A percentile compares a stretch with the other conserved stretches of the same genome.
Conservation (phyloP, 495 filamentous ascomycete genomes). For the Hyaloscypha bicolor region DNA sequence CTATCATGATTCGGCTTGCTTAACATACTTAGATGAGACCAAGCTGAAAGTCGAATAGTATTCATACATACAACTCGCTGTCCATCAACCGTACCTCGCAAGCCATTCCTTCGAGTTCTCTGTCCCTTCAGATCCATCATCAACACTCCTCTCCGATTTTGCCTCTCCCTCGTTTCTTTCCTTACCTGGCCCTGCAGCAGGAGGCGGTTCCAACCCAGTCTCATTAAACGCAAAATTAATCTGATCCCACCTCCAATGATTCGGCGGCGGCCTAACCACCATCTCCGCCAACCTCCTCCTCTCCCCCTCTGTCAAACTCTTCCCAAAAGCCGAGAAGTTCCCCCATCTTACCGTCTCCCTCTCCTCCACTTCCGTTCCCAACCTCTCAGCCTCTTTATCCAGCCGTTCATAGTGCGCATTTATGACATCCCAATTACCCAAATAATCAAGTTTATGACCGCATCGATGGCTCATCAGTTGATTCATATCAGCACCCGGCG, state of each 20-base stretch:
- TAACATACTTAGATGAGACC: not conserved
- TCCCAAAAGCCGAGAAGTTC: not conserved
- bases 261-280: not conserved
- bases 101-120: not conserved
- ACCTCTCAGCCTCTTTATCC: conserved; percentile 6
- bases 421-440: conserved; percentile 1
- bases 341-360: not conserved
- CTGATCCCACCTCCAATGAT: conserved; percentile 1
- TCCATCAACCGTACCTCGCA: not conserved
- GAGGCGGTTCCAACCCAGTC: not conserved
- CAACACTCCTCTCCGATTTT: not conserved
- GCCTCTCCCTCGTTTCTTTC: not conserved
- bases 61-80: too few species aligned
- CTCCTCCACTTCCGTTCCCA: not conserved
- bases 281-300: not conserved
- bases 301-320: not conserved
- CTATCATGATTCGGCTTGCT: not conserved
- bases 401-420: conserved; percentile 17
- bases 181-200: not conserved
- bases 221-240: not conserved
- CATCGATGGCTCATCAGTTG: conserved; percentile 17
- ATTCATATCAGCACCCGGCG: conserved; percentile 13
- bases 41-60: too few species aligned
- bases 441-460: conserved; percentile 23
- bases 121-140: not conserved